These are phyloP conservation scores for Claviceps spartinae DNA, from an alignment of 2,329 filamentous ascomycete species.

Conservation along the genomic window DNA sequence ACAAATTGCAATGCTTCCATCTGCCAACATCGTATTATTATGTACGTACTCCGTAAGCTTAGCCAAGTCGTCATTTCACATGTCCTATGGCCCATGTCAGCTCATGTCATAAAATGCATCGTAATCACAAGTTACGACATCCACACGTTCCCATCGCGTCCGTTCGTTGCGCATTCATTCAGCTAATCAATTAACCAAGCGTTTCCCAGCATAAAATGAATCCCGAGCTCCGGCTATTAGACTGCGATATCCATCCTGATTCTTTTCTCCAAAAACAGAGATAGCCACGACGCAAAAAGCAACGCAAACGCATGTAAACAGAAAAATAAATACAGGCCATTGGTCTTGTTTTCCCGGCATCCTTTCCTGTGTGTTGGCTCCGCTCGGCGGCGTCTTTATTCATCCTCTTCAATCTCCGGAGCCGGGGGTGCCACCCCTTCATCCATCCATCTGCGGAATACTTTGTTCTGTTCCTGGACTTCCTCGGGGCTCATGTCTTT, in stretches of 20 bases:
- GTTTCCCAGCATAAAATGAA: constrained; percentile 2
- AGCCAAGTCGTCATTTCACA: no score
- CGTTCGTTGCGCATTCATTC: no score
- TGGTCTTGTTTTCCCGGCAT: not conserved
- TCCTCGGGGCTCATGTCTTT: constrained; percentile 67
- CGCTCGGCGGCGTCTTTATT: not conserved
- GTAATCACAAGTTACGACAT: no score
- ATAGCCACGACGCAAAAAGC: not conserved
- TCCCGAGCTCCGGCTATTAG: constrained; percentile 4
- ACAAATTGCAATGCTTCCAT: no score
- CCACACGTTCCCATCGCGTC: no score
- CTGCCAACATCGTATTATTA: no score
- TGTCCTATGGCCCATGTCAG: no score
- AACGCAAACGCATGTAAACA: not conserved
- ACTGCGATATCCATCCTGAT: not conserved
- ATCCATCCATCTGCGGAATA: constrained; percentile 40
- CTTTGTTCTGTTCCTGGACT: constrained; percentile 60
- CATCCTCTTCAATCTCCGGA: constrained; percentile 3
- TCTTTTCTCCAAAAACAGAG: not conserved
- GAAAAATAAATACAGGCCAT: not conserved
- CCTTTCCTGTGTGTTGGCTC: no score
- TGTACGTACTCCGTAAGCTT: no score
- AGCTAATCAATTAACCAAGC: not conserved
- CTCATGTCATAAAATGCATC: no score
- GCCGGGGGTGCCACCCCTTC: constrained; percentile 28